These are phyloP conservation scores for Penicillium sp. DNA, from an alignment of 2,329 filamentous ascomycete species.

Conservation along the genomic window DNA sequence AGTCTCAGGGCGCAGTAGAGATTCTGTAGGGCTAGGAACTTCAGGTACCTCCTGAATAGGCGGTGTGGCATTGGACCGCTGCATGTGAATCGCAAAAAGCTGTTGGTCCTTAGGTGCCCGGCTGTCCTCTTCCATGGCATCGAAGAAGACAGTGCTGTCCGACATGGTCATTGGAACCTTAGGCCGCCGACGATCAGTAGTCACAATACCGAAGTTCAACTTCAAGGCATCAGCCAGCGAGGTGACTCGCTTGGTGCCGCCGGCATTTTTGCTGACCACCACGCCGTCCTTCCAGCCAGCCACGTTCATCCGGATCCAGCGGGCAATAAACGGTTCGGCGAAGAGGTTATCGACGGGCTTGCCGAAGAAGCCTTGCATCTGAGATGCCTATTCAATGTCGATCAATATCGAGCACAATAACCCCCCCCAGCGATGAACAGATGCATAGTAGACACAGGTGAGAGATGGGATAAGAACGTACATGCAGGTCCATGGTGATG, in stretches of 20 bases:
- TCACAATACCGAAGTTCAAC: slow-evolving; percentile 93
- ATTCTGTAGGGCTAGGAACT: neutral
- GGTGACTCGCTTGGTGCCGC: slow-evolving; percentile 94
- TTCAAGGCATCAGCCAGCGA: slow-evolving; percentile 94
- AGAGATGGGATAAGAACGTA: slow-evolving; percentile 40
- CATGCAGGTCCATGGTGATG: slow-evolving; percentile 93
- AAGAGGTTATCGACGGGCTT: slow-evolving; percentile 97
- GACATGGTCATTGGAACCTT: slow-evolving; percentile 61
- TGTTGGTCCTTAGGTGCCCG: slow-evolving; percentile 27
- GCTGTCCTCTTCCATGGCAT: slow-evolving; percentile 54
- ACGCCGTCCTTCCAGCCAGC: slow-evolving; percentile 84
- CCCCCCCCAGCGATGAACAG: neutral
- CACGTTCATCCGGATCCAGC: slow-evolving; percentile 91
- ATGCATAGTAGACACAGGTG: neutral
- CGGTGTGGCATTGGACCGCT: slow-evolving; percentile 17
- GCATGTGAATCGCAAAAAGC: slow-evolving; percentile 29
- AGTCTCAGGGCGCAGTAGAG: slow-evolving; percentile 35
- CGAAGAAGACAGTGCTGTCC: slow-evolving; percentile 75
- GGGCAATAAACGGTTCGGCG: slow-evolving; percentile 89
- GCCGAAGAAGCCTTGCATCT: slow-evolving; percentile 99
- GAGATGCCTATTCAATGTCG: slow-evolving; percentile 60
- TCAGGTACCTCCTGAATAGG: slow-evolving; percentile 26
- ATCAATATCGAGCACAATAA: slow-evolving; percentile 13
- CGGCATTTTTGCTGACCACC: slow-evolving; percentile 96
- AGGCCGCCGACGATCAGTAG: slow-evolving; percentile 57